phyloP scores from a whole-genome alignment of 2,329 filamentous ascomycete genomes.

The Zymoseptoria ardabiliae region DNA sequence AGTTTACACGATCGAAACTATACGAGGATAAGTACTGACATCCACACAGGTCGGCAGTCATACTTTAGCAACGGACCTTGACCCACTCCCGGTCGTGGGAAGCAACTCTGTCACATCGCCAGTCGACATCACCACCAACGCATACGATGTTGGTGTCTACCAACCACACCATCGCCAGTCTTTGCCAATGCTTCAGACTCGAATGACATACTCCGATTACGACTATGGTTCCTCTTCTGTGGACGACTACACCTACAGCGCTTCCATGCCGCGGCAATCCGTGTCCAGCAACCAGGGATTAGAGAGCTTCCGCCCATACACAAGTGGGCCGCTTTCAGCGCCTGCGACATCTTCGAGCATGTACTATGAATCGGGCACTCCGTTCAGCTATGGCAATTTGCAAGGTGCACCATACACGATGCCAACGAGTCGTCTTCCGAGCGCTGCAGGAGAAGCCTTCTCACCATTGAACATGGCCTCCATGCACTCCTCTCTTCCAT shows the following conservation, averaged over 20 bases:
- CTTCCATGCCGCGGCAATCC: conserved; percentile 20
- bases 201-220: conserved; percentile 21
- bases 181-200: conserved; percentile 22
- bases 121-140: conserved; percentile 9
- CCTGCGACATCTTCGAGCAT: conserved; percentile 20
- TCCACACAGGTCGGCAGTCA: conserved; percentile 13
- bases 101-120: conserved; percentile 5
- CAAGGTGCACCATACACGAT: conserved; percentile 12
- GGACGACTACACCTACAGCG: conserved; percentile 24
- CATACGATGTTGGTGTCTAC: conserved; percentile 9
- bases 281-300: conserved; percentile 20
- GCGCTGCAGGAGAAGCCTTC: conserved; percentile 22
- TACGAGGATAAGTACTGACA: conserved; percentile 1
- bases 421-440: conserved; percentile 19
- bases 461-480: conserved; percentile 30
- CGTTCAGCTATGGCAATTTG: conserved; percentile 25
- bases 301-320: conserved; percentile 24
- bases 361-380: conserved; percentile 21
- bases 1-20: not conserved
- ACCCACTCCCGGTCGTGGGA: conserved; percentile 11
- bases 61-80: conserved; percentile 11
- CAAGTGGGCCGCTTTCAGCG: conserved; percentile 18
- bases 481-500: conserved; percentile 28
- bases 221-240: conserved; percentile 25
- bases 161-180: conserved; percentile 19